Evolutionary conservation across 768 basidiomycete genomes (phyloP).

Genomic region (button mushroom (Agaricus bisporus)): DNA sequence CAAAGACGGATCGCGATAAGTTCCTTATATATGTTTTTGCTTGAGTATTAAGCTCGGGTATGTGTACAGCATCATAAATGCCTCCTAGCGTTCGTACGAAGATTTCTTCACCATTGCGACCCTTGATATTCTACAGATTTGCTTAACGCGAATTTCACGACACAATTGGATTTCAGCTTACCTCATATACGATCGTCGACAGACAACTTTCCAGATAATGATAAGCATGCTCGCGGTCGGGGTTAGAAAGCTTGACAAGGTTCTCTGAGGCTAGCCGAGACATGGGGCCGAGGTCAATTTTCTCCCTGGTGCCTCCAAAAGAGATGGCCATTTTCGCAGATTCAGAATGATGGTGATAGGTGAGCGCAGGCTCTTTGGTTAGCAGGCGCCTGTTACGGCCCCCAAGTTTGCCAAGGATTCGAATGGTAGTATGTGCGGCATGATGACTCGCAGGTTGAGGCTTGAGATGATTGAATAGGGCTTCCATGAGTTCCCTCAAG

Average conservation of each 20-base stretch:
- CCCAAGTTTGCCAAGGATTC: conserved; percentile 94
- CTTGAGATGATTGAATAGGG: conserved; percentile 84
- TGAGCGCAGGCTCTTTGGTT: conserved; percentile 70
- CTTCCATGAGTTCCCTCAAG: conserved; percentile 89
- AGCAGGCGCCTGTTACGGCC: conserved; percentile 88
- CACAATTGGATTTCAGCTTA: conserved; percentile 23
- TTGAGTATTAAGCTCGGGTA: conserved; percentile 60
- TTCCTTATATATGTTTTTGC: conserved; percentile 68
- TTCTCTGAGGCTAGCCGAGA: conserved; percentile 59
- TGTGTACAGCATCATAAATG: conserved; percentile 68
- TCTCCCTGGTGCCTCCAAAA: conserved; percentile 61
- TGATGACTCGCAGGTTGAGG: conserved; percentile 86
- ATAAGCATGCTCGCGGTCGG: conserved; percentile 56
- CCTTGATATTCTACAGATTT: conserved; percentile 52
- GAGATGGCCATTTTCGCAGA: conserved; percentile 66
- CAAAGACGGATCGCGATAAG: conserved; percentile 66
- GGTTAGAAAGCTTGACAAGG: conserved; percentile 42
- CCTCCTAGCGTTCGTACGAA: conserved; percentile 70
- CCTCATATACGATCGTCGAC: conserved; percentile 72
- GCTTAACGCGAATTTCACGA: not conserved
- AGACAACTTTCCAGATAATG: conserved; percentile 66
- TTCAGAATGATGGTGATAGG: conserved; percentile 64
- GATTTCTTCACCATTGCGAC: conserved; percentile 68
- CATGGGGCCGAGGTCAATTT: conserved; percentile 62
- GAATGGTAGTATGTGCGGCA: conserved; percentile 90